These are phyloP conservation scores for Mycena indigotica DNA, from an alignment of 768 basidiomycete species.

Conservation along the genomic window DNA sequence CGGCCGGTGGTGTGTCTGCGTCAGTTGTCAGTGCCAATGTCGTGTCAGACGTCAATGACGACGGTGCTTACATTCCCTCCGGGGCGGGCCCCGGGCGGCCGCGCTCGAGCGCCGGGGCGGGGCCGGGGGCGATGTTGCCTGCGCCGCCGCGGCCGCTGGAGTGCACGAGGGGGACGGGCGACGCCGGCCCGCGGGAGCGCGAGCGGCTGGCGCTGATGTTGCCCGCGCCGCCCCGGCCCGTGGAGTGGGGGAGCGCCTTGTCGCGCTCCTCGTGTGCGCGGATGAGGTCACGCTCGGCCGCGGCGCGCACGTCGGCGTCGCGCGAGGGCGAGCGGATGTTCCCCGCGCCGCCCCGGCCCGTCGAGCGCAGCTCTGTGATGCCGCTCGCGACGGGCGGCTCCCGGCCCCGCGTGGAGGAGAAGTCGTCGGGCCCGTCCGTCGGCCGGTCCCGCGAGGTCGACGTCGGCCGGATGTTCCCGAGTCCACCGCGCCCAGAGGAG, in stretches of 20 bases:
- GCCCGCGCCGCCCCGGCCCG: slow-evolving; percentile 66
- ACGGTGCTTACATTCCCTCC: slow-evolving; percentile 44
- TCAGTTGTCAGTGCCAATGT: not conserved
- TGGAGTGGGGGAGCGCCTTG: slow-evolving; percentile 45
- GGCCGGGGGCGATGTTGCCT: slow-evolving; percentile 54
- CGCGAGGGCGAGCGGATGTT: slow-evolving; percentile 83
- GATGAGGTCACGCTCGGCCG: slow-evolving; percentile 45
- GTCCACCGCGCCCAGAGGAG: slow-evolving; percentile 69
- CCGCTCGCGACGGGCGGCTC: slow-evolving; percentile 47
- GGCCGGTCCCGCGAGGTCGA: slow-evolving; percentile 51
- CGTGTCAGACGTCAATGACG: not conserved
- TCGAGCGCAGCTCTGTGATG: slow-evolving; percentile 51
- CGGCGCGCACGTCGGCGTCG: slow-evolving; percentile 39
- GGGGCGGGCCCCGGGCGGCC: slow-evolving; percentile 29
- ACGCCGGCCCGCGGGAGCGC: slow-evolving; percentile 37
- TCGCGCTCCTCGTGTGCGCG: slow-evolving; percentile 34
- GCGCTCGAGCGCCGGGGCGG: slow-evolving; percentile 25
- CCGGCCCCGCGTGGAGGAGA: slow-evolving; percentile 60
- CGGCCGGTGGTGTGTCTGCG: slow-evolving; percentile 54
- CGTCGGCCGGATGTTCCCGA: slow-evolving; percentile 63
- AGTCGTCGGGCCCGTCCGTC: slow-evolving; percentile 53
- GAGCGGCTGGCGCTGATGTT: slow-evolving; percentile 65
- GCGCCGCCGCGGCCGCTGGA: slow-evolving; percentile 66
- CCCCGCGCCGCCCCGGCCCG: slow-evolving; percentile 81
- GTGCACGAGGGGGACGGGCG: slow-evolving; percentile 31